phyloP scores from a whole-genome alignment of 2,329 filamentous ascomycete species.

The Aspergillus hortae region DNA sequence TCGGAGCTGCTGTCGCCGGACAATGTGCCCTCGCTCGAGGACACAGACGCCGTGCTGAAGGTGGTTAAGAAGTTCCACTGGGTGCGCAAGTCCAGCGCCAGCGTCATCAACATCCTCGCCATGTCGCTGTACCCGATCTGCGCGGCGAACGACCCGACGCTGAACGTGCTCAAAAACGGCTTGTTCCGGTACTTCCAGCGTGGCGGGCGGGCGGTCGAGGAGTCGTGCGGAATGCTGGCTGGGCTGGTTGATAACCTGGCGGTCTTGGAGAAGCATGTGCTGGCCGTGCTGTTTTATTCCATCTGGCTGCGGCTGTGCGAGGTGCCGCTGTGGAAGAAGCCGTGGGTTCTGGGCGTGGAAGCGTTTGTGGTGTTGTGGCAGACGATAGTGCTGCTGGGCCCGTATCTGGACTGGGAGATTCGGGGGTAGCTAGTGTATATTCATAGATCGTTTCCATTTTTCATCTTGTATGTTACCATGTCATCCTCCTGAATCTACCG shows the following conservation, averaged over 20 bases:
- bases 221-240: not conserved
- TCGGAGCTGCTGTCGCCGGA: constrained; percentile 67
- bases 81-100: constrained; percentile 73
- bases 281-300: not conserved
- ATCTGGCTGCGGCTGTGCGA: not conserved
- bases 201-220: not conserved
- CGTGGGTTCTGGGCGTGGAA: not conserved
- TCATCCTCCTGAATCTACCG: too few species aligned
- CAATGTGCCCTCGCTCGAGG: constrained; percentile 63
- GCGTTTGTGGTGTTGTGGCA: not conserved
- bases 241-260: not conserved
- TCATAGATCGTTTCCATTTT: too few species aligned
- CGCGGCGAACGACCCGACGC: constrained; percentile 54
- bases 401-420: not conserved
- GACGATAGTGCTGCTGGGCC: not conserved
- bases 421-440: not conserved
- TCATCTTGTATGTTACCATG: too few species aligned
- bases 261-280: not conserved
- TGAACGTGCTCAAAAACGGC: constrained; percentile 43
- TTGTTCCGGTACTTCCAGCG: constrained; percentile 10
- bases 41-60: constrained; percentile 60
- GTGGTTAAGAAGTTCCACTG: constrained; percentile 79
- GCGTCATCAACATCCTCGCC: constrained; percentile 91
- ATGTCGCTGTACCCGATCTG: constrained; percentile 89
- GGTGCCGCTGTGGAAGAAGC: not conserved